Evolutionary conservation across 2,329 filamentous ascomycete species (phyloP).

Genomic region (Zelopaecilomyces penicillatus): DNA sequence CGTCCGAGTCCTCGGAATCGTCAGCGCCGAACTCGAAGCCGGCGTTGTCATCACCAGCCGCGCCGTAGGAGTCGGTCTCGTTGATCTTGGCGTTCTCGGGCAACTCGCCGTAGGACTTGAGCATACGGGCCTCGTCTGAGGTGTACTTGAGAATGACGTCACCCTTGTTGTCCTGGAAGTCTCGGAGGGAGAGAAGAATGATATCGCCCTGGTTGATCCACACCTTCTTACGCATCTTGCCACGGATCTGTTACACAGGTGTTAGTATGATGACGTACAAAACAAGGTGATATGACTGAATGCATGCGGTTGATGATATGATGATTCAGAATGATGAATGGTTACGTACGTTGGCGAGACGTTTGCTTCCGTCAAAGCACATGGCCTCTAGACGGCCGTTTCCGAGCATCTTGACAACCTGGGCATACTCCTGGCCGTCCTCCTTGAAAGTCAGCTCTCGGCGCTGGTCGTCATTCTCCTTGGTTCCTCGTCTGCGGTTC

Average conservation of each 20-base stretch:
- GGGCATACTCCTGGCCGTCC: slow-evolving; percentile 67
- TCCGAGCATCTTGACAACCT: slow-evolving; percentile 78
- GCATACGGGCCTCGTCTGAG: slow-evolving; percentile 85
- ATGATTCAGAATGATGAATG: not conserved
- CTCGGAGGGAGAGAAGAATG: slow-evolving; percentile 77
- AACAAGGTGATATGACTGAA: not conserved
- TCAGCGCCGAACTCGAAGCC: slow-evolving; percentile 99
- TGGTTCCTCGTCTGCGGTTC: slow-evolving; percentile 97
- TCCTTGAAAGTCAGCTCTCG: slow-evolving; percentile 98
- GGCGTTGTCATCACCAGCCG: slow-evolving; percentile 88
- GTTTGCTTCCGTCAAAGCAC: slow-evolving; percentile 76
- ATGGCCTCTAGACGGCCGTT: slow-evolving; percentile 88
- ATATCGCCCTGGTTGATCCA: slow-evolving; percentile 99
- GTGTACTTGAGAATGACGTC: slow-evolving; percentile 97
- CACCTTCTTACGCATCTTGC: slow-evolving; percentile 99
- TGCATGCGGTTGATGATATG: not conserved
- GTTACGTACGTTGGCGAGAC: slow-evolving; percentile 31
- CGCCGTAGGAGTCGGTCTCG: slow-evolving; percentile 91
- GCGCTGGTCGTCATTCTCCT: slow-evolving; percentile 99
- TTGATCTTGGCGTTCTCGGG: slow-evolving; percentile 99
- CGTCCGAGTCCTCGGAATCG: slow-evolving; percentile 51
- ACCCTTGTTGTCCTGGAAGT: slow-evolving; percentile 93
- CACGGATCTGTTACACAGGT: slow-evolving; percentile 43
- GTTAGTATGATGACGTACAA: not conserved
- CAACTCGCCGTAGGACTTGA: slow-evolving; percentile 96